Percentiles rank a stretch among this genome's conserved stretches.
Conservation (phyloP, 306 rosid species). For the Fagus sylvatica region DNA sequence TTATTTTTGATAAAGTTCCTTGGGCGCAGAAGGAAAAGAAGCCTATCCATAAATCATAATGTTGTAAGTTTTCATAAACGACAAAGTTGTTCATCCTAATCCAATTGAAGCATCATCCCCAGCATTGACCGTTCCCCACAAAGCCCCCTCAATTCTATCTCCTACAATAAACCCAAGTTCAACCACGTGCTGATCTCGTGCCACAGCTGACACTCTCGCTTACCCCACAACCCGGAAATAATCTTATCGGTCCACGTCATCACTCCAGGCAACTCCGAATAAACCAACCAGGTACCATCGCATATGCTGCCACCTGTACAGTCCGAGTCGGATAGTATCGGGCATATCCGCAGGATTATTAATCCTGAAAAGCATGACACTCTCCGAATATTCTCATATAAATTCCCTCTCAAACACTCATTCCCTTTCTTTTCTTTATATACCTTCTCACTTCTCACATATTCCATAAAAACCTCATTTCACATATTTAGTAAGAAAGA, state of each 20-base stretch:
- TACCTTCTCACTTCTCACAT: too few relatives aligned
- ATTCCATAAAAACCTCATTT: too few relatives aligned
- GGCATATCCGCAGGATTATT: slow-evolving; percentile 17
- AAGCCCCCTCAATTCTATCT: not conserved
- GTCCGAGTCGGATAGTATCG: slow-evolving; percentile 14
- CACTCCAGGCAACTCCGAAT: not conserved
- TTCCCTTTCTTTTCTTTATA: too few relatives aligned
- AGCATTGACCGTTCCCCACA: too few relatives aligned
- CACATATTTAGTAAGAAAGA: too few relatives aligned
- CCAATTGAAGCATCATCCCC: too few relatives aligned
- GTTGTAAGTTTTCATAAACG: too few relatives aligned
- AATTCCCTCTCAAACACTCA: not conserved
- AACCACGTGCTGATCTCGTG: slow-evolving; percentile 51
- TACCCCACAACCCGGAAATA: not conserved
- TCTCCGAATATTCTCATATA: slow-evolving; percentile 34
- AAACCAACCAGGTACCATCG: slow-evolving; percentile 18
- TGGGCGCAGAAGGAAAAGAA: too few relatives aligned
- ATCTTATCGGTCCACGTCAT: not conserved
- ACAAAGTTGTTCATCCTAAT: too few relatives aligned
- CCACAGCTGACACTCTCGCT: not conserved
- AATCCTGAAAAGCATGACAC: not conserved
- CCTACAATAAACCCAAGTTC: not conserved
- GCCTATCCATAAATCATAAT: too few relatives aligned
- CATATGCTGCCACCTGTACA: slow-evolving; percentile 34
- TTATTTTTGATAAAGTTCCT: too few relatives aligned